Conservation (phyloP, 495 filamentous ascomycete genomes). For the Talaromyces borbonicus region DNA sequence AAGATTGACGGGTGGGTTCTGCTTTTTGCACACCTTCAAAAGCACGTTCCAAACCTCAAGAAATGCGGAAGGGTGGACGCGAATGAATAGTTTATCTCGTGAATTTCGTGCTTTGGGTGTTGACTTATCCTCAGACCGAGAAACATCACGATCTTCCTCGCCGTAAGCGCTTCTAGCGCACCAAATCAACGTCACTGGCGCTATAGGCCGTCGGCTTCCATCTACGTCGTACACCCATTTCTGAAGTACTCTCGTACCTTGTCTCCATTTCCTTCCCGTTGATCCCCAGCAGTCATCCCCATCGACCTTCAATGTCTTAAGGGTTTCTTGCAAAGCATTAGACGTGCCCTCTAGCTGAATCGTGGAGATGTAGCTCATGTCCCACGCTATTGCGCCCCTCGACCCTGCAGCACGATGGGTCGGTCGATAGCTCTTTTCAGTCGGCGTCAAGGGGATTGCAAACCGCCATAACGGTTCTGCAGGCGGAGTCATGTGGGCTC, state of each 20-base stretch:
- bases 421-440: slow-evolving; percentile 77
- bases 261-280: slow-evolving; percentile 63
- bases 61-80: slow-evolving; percentile 85
- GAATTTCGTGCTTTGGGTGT: slow-evolving; percentile 19
- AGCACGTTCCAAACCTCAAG: slow-evolving; percentile 72
- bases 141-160: slow-evolving; percentile 31
- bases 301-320: slow-evolving; percentile 49
- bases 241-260: slow-evolving; percentile 58
- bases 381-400: slow-evolving; percentile 69
- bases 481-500: slow-evolving; percentile 75
- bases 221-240: slow-evolving; percentile 55
- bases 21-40: slow-evolving; percentile 55
- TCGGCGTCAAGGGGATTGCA: slow-evolving; percentile 71
- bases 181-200: slow-evolving; percentile 74
- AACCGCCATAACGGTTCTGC: slow-evolving; percentile 82
- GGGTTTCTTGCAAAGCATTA: slow-evolving; percentile 49
- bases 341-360: slow-evolving; percentile 65
- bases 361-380: slow-evolving; percentile 91
- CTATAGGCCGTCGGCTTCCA: slow-evolving; percentile 47
- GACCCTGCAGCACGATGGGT: slow-evolving; percentile 74
- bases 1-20: slow-evolving; percentile 62
- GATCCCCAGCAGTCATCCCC: slow-evolving; percentile 48
- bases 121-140: slow-evolving; percentile 15
- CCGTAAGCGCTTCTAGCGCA: slow-evolving; percentile 15
- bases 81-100: slow-evolving; percentile 46